phyloP scores from a whole-genome alignment of 805 yeast genomes.

The Starmerella etchellsii region DNA sequence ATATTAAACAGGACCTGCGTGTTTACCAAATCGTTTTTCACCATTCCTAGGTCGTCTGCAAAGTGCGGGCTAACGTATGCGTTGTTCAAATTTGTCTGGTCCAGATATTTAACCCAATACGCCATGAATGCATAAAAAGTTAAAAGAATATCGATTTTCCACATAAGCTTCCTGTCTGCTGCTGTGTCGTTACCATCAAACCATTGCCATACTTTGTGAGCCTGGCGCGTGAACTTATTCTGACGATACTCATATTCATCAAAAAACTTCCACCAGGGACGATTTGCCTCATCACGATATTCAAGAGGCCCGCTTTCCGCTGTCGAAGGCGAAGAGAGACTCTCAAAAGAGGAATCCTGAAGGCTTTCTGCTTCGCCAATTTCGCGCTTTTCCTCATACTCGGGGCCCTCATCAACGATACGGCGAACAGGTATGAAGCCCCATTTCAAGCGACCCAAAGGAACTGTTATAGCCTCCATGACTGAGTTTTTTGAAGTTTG shows the following conservation, averaged over 20 bases:
- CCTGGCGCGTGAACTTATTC: slow-evolving; percentile 23
- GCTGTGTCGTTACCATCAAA: slow-evolving; percentile 38
- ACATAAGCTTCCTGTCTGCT: slow-evolving; percentile 35
- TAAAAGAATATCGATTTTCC: slow-evolving; percentile 44
- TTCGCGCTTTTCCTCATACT: not conserved
- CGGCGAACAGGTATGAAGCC: slow-evolving; percentile 15
- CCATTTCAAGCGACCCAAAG: slow-evolving; percentile 13
- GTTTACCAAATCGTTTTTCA: slow-evolving; percentile 48
- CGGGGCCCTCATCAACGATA: slow-evolving; percentile 13
- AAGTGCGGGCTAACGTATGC: slow-evolving; percentile 42
- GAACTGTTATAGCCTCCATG: not conserved
- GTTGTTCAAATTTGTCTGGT: slow-evolving; percentile 44
- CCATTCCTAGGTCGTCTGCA: slow-evolving; percentile 35
- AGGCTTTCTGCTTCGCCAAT: not conserved
- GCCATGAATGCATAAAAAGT: slow-evolving; percentile 44
- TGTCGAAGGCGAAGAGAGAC: not conserved
- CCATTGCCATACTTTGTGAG: slow-evolving; percentile 43
- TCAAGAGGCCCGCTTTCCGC: slow-evolving; percentile 2
- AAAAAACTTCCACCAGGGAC: slow-evolving; percentile 33
- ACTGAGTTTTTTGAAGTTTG: too few relatives aligned
- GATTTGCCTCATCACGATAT: slow-evolving; percentile 17
- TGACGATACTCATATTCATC: slow-evolving; percentile 51
- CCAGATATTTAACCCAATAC: slow-evolving; percentile 59
- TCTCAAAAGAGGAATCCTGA: slow-evolving; percentile 8
- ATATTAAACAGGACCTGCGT: slow-evolving; percentile 46